Evolutionary conservation across 441 rosid genomes (phyloP).

Genomic region (Gossypium aridum): DNA sequence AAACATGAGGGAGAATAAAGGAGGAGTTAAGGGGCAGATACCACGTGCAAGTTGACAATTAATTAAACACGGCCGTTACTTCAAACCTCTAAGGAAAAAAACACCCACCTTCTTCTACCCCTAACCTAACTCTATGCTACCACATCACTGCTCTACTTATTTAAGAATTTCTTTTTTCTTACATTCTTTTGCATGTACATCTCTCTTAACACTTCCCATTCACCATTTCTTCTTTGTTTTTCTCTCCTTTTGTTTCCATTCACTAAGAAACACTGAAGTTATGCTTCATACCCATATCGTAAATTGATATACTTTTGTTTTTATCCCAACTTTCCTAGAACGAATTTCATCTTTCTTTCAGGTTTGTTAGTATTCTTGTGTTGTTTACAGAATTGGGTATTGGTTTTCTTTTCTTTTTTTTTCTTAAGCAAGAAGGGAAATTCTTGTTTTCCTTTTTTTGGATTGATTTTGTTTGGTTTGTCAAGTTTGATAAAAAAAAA

Average conservation of each 20-base stretch:
- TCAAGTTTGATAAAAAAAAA: no score
- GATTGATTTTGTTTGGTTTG: background rate
- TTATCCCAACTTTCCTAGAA: slow-evolving; percentile 16
- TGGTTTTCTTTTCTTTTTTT: background rate
- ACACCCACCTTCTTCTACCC: slow-evolving; percentile 29
- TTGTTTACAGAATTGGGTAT: slow-evolving; percentile 15
- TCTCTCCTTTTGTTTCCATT: background rate
- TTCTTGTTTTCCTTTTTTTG: slow-evolving; percentile 2
- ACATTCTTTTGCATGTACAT: background rate
- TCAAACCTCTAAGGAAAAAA: background rate
- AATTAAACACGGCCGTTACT: slow-evolving; percentile 30
- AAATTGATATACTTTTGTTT: slow-evolving; percentile 18
- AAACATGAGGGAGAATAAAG: no score
- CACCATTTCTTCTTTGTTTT: background rate
- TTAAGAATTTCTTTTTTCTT: background rate
- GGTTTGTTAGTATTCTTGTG: slow-evolving; percentile 10
- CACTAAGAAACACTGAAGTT: no score
- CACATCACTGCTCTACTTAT: background rate
- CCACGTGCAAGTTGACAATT: slow-evolving; percentile 44
- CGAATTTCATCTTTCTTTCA: background rate
- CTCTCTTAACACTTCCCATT: no score
- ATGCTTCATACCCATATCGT: slow-evolving; percentile 14
- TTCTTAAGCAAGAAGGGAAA: background rate
- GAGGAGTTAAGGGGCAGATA: slow-evolving; percentile 33
- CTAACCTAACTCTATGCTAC: slow-evolving; percentile 45